Conservation (phyloP, 2,329 filamentous ascomycete species). For the Ophiostoma montium region DNA sequence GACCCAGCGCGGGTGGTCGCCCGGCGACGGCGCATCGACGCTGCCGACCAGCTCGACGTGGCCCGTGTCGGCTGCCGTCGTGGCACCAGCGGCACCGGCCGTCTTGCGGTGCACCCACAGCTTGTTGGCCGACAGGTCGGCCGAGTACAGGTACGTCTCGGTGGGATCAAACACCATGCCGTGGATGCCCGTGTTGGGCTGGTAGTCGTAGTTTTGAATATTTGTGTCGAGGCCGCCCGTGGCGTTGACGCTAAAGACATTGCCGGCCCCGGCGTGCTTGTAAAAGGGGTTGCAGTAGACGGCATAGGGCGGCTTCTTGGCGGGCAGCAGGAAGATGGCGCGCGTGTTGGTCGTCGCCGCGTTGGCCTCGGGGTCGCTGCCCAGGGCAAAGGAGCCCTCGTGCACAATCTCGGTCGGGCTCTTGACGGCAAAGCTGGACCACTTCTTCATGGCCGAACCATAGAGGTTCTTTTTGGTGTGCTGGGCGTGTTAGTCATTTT, state of each 20-base stretch:
- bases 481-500: constrained; percentile 27
- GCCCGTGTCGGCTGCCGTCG: constrained; percentile 29
- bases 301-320: constrained; percentile 60
- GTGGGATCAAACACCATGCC: constrained; percentile 68
- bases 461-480: constrained; percentile 75
- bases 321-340: constrained; percentile 77
- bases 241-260: constrained; percentile 52
- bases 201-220: constrained; percentile 61
- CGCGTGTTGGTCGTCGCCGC: constrained; percentile 64
- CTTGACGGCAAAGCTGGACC: constrained; percentile 67
- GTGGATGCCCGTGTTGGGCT: constrained; percentile 57
- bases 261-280: constrained; percentile 67
- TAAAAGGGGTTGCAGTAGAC: constrained; percentile 91
- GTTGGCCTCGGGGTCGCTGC: constrained; percentile 56
- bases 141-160: constrained; percentile 65
- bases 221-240: constrained; percentile 46
- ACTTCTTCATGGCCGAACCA: constrained; percentile 86
- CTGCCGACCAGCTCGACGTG: constrained; percentile 55
- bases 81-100: constrained; percentile 10
- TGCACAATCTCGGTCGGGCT: constrained; percentile 65
- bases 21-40: constrained; percentile 53
- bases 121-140: constrained; percentile 64
- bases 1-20: constrained; percentile 79
- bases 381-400: constrained; percentile 59
- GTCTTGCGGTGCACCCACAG: constrained; percentile 72